A percentile compares a stretch with the other conserved stretches of the same genome.
These are phyloP conservation scores for Cicer bijugum DNA, from an alignment of 306 rosid genomes.

Conservation along the genomic window DNA sequence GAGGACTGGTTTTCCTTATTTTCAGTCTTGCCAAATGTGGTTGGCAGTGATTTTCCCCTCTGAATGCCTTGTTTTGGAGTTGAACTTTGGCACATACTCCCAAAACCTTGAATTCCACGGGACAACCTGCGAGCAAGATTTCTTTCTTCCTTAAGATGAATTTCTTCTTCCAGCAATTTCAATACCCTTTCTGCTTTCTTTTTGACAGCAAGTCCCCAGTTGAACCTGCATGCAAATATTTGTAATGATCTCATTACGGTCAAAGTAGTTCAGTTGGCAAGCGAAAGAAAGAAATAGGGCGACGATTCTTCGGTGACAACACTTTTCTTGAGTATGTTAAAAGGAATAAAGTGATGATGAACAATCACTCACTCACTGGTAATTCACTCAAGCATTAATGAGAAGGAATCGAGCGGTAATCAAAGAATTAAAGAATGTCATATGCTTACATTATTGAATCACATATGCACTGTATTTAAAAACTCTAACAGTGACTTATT, in stretches of 20 bases:
- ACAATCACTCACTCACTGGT: no score
- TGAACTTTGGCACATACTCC: constrained; percentile 56
- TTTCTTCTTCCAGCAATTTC: constrained; percentile 60
- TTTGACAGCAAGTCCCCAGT: constrained; percentile 72
- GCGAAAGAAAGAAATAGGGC: no score
- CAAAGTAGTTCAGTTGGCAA: no score
- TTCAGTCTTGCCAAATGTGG: constrained; percentile 35
- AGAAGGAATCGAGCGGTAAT: no score
- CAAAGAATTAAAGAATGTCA: no score
- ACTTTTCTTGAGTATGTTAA: no score
- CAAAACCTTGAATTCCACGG: constrained; percentile 78
- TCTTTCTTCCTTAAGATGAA: constrained; percentile 65
- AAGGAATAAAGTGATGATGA: no score
- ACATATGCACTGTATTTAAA: no score
- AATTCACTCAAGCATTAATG: no score
- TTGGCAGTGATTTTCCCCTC: constrained; percentile 47
- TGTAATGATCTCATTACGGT: neutral
- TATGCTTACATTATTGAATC: no score
- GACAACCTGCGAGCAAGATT: constrained; percentile 64
- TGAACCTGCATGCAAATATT: constrained; percentile 59
- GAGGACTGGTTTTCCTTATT: constrained; percentile 48
- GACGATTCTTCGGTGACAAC: no score
- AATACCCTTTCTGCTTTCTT: constrained; percentile 62
- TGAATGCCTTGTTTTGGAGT: constrained; percentile 47
- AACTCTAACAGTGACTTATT: no score